Evolutionary conservation across 768 basidiomycete species (phyloP), one percentile per base, ranked within the genome.

Genomic region (Naganishia onofrii): DNA sequence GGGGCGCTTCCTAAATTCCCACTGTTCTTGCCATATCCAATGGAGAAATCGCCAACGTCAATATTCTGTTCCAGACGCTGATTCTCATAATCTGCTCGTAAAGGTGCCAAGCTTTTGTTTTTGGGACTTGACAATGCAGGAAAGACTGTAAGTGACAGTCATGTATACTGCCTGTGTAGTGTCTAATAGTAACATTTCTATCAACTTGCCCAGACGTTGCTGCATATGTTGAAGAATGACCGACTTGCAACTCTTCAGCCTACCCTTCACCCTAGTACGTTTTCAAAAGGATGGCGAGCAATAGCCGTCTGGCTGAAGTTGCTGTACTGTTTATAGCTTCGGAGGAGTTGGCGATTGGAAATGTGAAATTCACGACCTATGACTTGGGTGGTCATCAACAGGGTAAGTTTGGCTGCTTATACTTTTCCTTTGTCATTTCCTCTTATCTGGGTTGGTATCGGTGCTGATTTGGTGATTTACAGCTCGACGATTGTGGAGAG

Each of bases 141-240:
- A 79, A 99, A 98, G 87, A 98, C 96, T 71, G 95, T 96, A 72
- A 70, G 89, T 75, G 28, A 17, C 57, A 29, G 32, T 21, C 19
- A 19, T 21, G 23, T 34, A 19, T 32, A 44, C 36, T 34, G 28
- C 32, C 6, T 23, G 26, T 21, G 8, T n/a, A 17, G 15, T 31
- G 38, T 8, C 29, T 36, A 21, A 31, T 1, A 52, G 28, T 70
- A 28, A 42, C 19, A 31, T 9, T 26, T 23, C 42, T 57, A 19
- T 31, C 38, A 10, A 3, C 48, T 23, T n/a, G 15, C 28, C 13
- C 71, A 97, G 93, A 97, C 95, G 32, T 85, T 97, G 52, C 83
- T 98, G 77, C 96, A 99, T 84, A 98, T 98, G 95, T 86, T 99
- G 76, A 99, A 99, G 87, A 99, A 98, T 77, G 96, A 98, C 84